Evolutionary conservation across 805 yeast species (phyloP).

Genomic region (Yamadazyma sp.): DNA sequence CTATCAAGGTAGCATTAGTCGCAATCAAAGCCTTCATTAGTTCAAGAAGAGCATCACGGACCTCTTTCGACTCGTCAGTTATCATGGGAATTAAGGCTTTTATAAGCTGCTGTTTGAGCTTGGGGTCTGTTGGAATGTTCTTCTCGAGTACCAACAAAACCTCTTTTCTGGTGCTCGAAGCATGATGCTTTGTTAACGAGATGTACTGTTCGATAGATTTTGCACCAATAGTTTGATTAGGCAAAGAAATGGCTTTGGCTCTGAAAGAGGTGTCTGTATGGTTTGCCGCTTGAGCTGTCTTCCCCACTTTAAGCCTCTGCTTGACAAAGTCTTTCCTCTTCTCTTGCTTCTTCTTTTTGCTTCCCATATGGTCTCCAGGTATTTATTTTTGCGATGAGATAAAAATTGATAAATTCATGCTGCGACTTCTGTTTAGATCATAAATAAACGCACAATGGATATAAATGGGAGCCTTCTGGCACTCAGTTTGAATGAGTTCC

Average conservation of each 20-base stretch:
- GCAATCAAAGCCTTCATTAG: constrained; percentile 49
- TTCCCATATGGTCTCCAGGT: constrained; percentile 17
- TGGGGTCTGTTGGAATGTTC: constrained; percentile 51
- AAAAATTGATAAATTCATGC: background rate
- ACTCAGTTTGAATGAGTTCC: constrained; percentile 12
- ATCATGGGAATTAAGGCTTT: constrained; percentile 60
- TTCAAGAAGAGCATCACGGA: constrained; percentile 55
- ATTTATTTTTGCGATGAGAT: constrained; percentile 10
- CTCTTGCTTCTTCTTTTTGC: constrained; percentile 60
- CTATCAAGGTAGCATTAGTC: constrained; percentile 54
- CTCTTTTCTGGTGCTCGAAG: constrained; percentile 68
- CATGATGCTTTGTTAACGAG: constrained; percentile 73
- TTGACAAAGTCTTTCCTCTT: constrained; percentile 76
- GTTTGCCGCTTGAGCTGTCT: constrained; percentile 69
- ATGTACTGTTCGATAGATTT: constrained; percentile 57
- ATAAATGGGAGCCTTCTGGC: constrained; percentile 14
- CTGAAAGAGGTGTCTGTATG: constrained; percentile 84
- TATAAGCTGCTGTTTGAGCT: constrained; percentile 54
- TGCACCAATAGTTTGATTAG: constrained; percentile 38
- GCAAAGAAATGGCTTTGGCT: constrained; percentile 57
- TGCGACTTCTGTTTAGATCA: background rate
- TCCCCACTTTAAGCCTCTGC: constrained; percentile 85
- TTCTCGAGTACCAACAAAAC: constrained; percentile 55
- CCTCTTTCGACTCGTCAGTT: constrained; percentile 64
- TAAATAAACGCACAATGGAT: constrained; percentile 9